Evolutionary conservation across 768 basidiomycete species (phyloP).

Genomic region (Daedalea quercina): DNA sequence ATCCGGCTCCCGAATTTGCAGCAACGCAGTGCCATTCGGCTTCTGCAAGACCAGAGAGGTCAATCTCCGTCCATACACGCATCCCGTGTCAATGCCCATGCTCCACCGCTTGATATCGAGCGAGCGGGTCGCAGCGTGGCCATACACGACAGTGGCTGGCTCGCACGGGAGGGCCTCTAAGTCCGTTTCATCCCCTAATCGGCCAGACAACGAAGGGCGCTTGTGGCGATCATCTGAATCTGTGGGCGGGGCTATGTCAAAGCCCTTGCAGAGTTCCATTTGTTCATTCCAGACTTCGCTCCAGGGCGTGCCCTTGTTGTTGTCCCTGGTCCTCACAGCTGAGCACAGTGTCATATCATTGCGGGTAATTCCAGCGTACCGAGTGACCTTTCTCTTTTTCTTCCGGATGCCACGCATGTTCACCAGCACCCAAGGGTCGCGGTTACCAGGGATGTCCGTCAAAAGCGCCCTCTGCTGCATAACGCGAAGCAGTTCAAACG

Average conservation of each 20-base stretch:
- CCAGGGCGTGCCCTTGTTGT: slow-evolving; percentile 63
- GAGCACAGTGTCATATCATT: neutral
- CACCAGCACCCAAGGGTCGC: slow-evolving; percentile 65
- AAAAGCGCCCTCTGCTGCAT: slow-evolving; percentile 69
- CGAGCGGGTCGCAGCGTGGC: slow-evolving; percentile 75
- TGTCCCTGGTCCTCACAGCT: slow-evolving; percentile 13
- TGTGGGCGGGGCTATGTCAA: slow-evolving; percentile 15
- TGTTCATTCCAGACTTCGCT: slow-evolving; percentile 65
- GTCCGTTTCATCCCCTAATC: slow-evolving; percentile 9
- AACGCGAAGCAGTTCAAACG: slow-evolving; percentile 31
- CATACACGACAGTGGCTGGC: slow-evolving; percentile 79
- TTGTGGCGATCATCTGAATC: neutral
- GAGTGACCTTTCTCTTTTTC: slow-evolving; percentile 25
- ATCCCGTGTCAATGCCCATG: slow-evolving; percentile 82
- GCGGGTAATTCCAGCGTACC: slow-evolving; percentile 23
- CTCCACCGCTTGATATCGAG: slow-evolving; percentile 81
- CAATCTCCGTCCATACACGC: slow-evolving; percentile 60
- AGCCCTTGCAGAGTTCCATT: slow-evolving; percentile 54
- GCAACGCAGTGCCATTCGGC: slow-evolving; percentile 8
- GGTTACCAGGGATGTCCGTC: slow-evolving; percentile 66
- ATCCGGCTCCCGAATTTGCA: slow-evolving; percentile 15
- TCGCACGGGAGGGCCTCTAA: slow-evolving; percentile 46
- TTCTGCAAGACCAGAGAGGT: slow-evolving; percentile 60
- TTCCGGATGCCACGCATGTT: slow-evolving; percentile 57
- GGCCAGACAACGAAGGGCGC: no score